Conservation (phyloP, 2,329 filamentous ascomycete genomes). For the Diaporthe capsici region DNA sequence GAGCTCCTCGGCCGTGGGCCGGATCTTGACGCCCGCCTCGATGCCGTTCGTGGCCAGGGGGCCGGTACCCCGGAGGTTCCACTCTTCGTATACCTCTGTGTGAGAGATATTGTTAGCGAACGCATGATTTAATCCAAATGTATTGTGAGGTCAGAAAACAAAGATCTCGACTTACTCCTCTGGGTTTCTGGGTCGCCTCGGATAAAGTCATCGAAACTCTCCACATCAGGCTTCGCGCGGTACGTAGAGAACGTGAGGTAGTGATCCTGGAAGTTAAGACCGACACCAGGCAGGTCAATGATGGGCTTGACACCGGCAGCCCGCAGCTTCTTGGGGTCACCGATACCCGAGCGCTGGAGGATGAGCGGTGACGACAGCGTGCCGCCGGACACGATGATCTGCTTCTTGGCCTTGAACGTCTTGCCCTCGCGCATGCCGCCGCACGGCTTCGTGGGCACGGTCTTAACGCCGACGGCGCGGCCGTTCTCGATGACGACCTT, state of each 20-base stretch:
- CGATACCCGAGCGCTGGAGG: conserved; percentile 81
- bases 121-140: no score
- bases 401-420: conserved; percentile 78
- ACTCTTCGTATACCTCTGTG: conserved; percentile 78
- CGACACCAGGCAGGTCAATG: conserved; percentile 80
- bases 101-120: conserved; percentile 19
- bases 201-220: conserved; percentile 86
- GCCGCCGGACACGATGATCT: conserved; percentile 80
- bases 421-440: conserved; percentile 60
- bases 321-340: conserved; percentile 78
- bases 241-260: conserved; percentile 80
- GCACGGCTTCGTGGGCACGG: conserved; percentile 77
- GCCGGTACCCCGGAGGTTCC: conserved; percentile 84
- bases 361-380: conserved; percentile 82
- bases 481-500: conserved; percentile 82
- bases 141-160: neutral
- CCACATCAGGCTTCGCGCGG: conserved; percentile 80
- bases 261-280: conserved; percentile 83
- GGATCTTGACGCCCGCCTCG: conserved; percentile 83
- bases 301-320: conserved; percentile 77
- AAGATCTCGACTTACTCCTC: conserved; percentile 62
- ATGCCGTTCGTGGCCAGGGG: conserved; percentile 85
- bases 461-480: conserved; percentile 78
- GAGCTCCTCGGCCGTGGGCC: conserved; percentile 78
- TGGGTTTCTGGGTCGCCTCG: conserved; percentile 81